Conservation (phyloP, 2,329 filamentous ascomycete species). For the Fusarium odoratissimum region DNA sequence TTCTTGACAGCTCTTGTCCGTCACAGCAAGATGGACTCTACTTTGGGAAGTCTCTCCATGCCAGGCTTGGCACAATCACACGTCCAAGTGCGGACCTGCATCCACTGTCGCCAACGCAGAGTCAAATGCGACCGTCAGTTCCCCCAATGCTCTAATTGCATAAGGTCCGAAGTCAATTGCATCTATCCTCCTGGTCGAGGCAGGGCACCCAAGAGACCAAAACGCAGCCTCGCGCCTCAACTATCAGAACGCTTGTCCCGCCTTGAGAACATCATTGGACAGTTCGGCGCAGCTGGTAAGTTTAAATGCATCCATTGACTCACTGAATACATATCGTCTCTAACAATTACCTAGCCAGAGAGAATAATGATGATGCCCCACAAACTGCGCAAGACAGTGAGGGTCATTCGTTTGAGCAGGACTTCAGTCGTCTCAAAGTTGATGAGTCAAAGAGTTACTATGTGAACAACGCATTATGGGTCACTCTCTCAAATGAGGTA, state of each 20-base stretch:
- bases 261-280: background rate
- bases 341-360: background rate
- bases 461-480: background rate
- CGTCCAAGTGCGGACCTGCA: background rate
- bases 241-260: background rate
- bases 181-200: background rate
- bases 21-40: background rate
- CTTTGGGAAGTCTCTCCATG: background rate
- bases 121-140: background rate
- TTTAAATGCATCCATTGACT: background rate
- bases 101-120: background rate
- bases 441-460: background rate
- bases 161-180: background rate
- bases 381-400: background rate
- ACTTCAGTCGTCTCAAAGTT: background rate
- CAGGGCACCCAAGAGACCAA: background rate
- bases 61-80: background rate
- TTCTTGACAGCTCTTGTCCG: background rate
- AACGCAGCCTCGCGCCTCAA: background rate
- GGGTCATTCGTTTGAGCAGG: background rate
- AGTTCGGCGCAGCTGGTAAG: background rate
- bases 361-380: background rate
- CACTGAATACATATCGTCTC: rapidly evolving
- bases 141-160: background rate
- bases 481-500: background rate